These are phyloP conservation scores for Nymphaea colorata DNA, from an alignment of 164 flowering plant genomes.

Conservation along the genomic window DNA sequence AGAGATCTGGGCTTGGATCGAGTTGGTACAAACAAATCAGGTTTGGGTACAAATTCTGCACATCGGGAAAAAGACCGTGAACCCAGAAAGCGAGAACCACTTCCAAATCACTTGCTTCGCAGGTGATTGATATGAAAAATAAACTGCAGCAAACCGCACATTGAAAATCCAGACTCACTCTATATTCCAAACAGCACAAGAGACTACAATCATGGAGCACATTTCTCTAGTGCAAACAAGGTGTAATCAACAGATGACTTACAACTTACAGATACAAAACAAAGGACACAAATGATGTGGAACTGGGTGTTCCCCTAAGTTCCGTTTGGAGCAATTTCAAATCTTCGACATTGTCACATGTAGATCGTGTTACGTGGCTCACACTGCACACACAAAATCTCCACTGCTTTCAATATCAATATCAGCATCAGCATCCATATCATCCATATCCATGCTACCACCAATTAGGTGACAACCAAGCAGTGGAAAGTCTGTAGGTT, in stretches of 20 bases:
- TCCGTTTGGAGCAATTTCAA: not conserved
- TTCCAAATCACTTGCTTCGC: not conserved
- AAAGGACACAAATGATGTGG: not conserved
- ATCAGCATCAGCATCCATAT: conserved; percentile 59
- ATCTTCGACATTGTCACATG: not conserved
- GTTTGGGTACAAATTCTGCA: no score
- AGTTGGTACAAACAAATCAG: no score
- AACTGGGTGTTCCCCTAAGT: not conserved
- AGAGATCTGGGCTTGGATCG: no score
- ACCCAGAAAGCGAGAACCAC: no score
- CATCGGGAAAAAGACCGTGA: no score
- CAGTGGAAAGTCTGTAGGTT: conserved; percentile 25
- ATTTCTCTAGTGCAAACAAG: not conserved
- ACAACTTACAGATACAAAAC: not conserved
- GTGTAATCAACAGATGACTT: not conserved
- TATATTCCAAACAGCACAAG: not conserved
- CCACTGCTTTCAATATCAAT: conserved; percentile 64
- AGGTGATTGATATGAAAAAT: not conserved
- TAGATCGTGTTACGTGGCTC: conserved; percentile 4
- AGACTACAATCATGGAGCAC: not conserved
- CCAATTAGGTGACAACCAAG: conserved; percentile 26
- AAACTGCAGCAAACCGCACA: not conserved
- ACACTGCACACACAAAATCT: conserved; percentile 63
- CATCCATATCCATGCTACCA: conserved; percentile 69
- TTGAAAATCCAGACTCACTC: not conserved